Evolutionary conservation across 257 asterid species (phyloP).

Genomic region (Anisodus acutangulus): DNA sequence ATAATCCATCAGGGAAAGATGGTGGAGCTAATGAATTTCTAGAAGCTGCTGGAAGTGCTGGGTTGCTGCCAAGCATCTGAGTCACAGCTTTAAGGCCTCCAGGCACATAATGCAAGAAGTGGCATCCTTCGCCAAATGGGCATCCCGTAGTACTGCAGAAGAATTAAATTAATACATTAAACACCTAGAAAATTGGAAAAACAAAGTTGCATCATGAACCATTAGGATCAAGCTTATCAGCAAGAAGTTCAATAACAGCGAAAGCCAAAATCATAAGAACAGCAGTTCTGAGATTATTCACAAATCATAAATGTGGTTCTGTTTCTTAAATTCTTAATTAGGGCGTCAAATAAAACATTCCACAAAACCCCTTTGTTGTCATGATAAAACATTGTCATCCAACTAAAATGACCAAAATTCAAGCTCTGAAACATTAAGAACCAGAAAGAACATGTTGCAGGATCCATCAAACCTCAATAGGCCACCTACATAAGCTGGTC

Average conservation of each 20-base stretch:
- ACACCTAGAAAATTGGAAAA: constrained; percentile 24
- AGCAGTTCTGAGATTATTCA: neutral
- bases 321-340: constrained; percentile 12
- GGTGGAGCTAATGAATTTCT: constrained; percentile 56
- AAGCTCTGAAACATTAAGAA: neutral
- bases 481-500: neutral
- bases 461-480: neutral
- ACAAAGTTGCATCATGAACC: neutral
- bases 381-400: neutral
- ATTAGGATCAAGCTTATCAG: neutral
- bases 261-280: neutral
- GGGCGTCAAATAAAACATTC: neutral
- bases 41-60: constrained; percentile 59
- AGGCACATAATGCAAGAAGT: constrained; percentile 81
- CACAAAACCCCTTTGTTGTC: neutral
- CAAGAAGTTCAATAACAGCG: constrained; percentile 3
- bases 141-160: constrained; percentile 72
- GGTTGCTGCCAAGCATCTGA: constrained; percentile 78
- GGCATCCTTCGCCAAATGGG: constrained; percentile 84
- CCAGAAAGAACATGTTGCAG: neutral
- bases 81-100: constrained; percentile 89
- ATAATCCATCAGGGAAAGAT: constrained; percentile 57
- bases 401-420: constrained; percentile 2
- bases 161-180: constrained; percentile 32
- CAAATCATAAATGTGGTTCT: neutral